Evolutionary conservation across 176 grass and related monocot species (phyloP), one percentile per base, ranked within the genome.

Genomic region (Lolium rigidum): DNA sequence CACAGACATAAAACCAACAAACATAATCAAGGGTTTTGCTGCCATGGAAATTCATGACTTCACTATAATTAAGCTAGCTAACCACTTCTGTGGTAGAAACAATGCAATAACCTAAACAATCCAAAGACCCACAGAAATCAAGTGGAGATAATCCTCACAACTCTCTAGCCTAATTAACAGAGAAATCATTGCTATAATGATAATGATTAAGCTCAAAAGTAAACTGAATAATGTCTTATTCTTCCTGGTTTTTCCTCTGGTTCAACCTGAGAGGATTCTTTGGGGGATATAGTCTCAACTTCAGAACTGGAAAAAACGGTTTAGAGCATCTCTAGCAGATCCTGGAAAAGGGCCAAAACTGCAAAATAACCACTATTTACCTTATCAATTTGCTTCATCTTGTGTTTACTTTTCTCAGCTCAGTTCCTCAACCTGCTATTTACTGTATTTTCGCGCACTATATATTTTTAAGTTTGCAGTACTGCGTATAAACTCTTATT

Each of bases 131-230:
- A 22, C 15, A 78, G 24, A 83, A 7, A 83, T 94, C 77, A 98
- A 81, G 95, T 98, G 0, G 95, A 91, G 17, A 98, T 85, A 85
- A 75, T 82, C 80, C 17, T 88, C 86, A 59, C 83, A 20, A 31
- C 66, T 80, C 1, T 95, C 89, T 18, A 79, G 87, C 61, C 83
- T 89, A 85, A 95, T 48, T 17, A 73, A 58, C 21, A 78, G 24
- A 50, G 84, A 13, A 1, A 98, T 72, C 21, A 82, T 56, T 35
- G 83, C 73, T 18, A 98, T 5, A 65, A 92, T 6, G 4, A 88
- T 51, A 16, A 91, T 70, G 55, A 93, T 9, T 10, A 87, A 38
- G 87, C 88, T 85, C 28, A 84, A 89, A 79, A 77, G 15, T 46
- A 91, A 82, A 50, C 74, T 51, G 39, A 90, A 56, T 7, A 64